These are phyloP conservation scores for Mortierella alpina DNA, from an alignment of 192 early-diverging fungal species.

Conservation along the genomic window DNA sequence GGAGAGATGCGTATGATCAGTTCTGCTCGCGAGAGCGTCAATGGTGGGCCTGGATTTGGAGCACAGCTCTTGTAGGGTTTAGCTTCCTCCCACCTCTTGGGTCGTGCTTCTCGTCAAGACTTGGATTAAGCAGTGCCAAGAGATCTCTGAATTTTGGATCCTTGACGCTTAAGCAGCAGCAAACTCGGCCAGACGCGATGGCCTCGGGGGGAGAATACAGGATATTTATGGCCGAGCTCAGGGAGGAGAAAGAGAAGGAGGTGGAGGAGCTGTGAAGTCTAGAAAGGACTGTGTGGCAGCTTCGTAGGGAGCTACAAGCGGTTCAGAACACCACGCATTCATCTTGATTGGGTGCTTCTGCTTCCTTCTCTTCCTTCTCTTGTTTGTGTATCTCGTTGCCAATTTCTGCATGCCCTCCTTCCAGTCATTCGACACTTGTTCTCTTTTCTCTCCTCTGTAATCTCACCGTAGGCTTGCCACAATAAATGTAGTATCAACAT, in stretches of 20 bases:
- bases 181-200: neutral
- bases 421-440: too few relatives aligned
- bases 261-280: slow-evolving; percentile 58
- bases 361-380: neutral
- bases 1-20: slow-evolving; percentile 49
- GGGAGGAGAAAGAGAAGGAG: slow-evolving; percentile 63
- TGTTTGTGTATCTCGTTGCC: too few relatives aligned
- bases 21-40: slow-evolving; percentile 26
- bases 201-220: slow-evolving; percentile 58
- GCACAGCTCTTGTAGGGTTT: slow-evolving; percentile 32
- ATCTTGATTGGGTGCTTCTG: too few relatives aligned
- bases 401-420: too few relatives aligned
- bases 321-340: slow-evolving; percentile 4
- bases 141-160: slow-evolving; percentile 26
- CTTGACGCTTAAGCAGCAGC: neutral
- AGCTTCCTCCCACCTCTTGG: neutral
- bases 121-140: slow-evolving; percentile 13
- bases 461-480: too few relatives aligned
- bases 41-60: slow-evolving; percentile 41
- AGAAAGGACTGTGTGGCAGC: slow-evolving; percentile 55
- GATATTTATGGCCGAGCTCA: slow-evolving; percentile 60
- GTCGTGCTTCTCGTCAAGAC: slow-evolving; percentile 15
- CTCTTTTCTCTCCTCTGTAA: too few relatives aligned
- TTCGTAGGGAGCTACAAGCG: slow-evolving; percentile 56
- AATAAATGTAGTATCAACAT: too few relatives aligned